Evolutionary conservation across 2,329 filamentous ascomycete genomes (phyloP).

Genomic region (Plectosphaerella plurivora): DNA sequence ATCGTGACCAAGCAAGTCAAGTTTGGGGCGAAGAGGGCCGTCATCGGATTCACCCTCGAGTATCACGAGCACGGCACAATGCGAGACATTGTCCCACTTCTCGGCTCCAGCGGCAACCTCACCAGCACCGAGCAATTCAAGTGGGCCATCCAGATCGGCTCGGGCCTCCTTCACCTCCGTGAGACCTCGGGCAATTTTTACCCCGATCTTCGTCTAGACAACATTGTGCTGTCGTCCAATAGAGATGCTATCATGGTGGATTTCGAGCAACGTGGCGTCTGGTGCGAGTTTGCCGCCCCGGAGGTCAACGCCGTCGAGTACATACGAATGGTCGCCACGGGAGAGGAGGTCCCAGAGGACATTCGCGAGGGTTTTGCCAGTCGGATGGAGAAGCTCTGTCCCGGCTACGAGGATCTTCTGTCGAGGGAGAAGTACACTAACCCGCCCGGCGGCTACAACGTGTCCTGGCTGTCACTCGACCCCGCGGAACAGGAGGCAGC

Average conservation of each 20-base stretch:
- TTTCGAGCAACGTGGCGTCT: slow-evolving; percentile 59
- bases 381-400: slow-evolving; percentile 38
- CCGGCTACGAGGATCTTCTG: slow-evolving; percentile 37
- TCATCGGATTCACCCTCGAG: slow-evolving; percentile 53
- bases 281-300: slow-evolving; percentile 57
- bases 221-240: slow-evolving; percentile 46
- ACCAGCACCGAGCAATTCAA: slow-evolving; percentile 39
- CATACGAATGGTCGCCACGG: slow-evolving; percentile 46
- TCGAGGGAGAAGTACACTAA: slow-evolving; percentile 41
- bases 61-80: slow-evolving; percentile 51
- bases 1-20: slow-evolving; percentile 51
- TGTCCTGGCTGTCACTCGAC: slow-evolving; percentile 51
- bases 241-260: slow-evolving; percentile 52
- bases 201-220: slow-evolving; percentile 56
- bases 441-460: slow-evolving; percentile 47
- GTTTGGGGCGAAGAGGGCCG: slow-evolving; percentile 51
- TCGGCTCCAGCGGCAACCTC: slow-evolving; percentile 41
- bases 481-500: slow-evolving; percentile 49
- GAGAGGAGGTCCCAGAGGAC: slow-evolving; percentile 37
- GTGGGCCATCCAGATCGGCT: slow-evolving; percentile 50
- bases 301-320: slow-evolving; percentile 58
- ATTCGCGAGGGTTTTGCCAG: slow-evolving; percentile 34
- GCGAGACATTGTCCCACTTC: slow-evolving; percentile 48
- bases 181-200: slow-evolving; percentile 44
- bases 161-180: slow-evolving; percentile 46